Evolutionary conservation across 1,284 basidiomycete genomes (phyloP), one percentile per base, ranked within the genome.

Genomic region (Sphaerobolus stellatus): DNA sequence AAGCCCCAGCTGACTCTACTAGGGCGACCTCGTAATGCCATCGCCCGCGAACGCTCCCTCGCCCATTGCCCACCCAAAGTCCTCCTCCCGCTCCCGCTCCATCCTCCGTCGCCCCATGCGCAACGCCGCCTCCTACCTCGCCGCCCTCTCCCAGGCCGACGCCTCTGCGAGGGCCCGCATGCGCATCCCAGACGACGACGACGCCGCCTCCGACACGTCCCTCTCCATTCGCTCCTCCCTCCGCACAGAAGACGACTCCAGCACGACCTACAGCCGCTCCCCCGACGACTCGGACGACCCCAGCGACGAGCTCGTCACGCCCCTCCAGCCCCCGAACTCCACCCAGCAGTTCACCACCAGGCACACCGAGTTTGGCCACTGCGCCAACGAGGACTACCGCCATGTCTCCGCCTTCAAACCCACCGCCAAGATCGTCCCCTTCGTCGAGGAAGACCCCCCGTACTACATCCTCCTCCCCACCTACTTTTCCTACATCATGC

Each of bases 391-490:
- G 56, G 70, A 71, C 38, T 92, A 83, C 66, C 78, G 92, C 18
- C 81, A 83, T 62, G 79, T 76, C 14, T 89, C 88, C 0, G 74
- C 81, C 60, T 84, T 92, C 66, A 72, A 75, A 22, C 68, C 71
- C 2, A 81, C 79, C 18, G 72, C 73, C 9, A 72, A 77, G 7
- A 67, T 85, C 53, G 70, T 78, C 46, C 71, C 73, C 29, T 79
- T 83, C 57, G 75, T 79, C 29, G 84, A 88, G 57, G 80, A 86
- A 61, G 89, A 92, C 64, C 94, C 94, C 4, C 91, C 92, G 2
- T 95, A 95, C 71, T 92, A 92, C 68, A 87, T 96, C 61, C 79
- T 97, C 25, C 74, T 98, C 57, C 87, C 90, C n/a, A 96, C 94
- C 4, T 98, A 97, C 70, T 79, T 95, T 68, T 89, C 86, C 72